Conservation (phyloP, 192 early-diverging fungal genomes). For the Bifiguratus adelaidae region DNA sequence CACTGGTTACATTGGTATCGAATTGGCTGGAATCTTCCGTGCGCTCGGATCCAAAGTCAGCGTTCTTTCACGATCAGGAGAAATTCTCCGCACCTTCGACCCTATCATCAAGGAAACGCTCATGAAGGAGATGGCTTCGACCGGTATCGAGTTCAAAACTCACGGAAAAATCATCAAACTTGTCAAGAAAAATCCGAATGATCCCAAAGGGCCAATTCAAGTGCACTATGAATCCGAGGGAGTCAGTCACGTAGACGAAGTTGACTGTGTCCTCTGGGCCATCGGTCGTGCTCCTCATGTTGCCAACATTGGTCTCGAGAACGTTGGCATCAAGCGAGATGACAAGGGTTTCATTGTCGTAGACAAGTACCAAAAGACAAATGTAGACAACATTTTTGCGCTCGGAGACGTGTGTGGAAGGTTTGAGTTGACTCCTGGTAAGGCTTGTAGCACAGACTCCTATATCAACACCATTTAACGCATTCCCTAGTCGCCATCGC, state of each 20-base stretch:
- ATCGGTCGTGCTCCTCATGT: conserved; percentile 77
- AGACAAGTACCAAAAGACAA: conserved; percentile 86
- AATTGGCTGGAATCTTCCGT: conserved; percentile 89
- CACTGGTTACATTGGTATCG: conserved; percentile 94
- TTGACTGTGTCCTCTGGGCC: conserved; percentile 87
- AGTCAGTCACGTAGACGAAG: conserved; percentile 37
- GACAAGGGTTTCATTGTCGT: conserved; percentile 63
- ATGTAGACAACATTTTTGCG: conserved; percentile 59
- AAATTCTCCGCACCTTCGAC: conserved; percentile 86
- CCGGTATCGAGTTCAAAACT: conserved; percentile 75
- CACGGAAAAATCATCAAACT: conserved; percentile 45
- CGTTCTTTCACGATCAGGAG: conserved; percentile 74
- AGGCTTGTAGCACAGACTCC: neutral
- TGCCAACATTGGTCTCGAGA: conserved; percentile 57
- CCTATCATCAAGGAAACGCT: conserved; percentile 67
- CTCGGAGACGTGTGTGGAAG: conserved; percentile 92
- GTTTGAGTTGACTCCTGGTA: conserved; percentile 85
- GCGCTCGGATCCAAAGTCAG: conserved; percentile 78
- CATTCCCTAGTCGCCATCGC: conserved; percentile 75
- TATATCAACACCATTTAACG: neutral
- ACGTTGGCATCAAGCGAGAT: conserved; percentile 48
- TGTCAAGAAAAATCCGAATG: conserved; percentile 28
- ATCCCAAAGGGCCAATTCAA: conserved; percentile 38
- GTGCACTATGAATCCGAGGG: conserved; percentile 29
- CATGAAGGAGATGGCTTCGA: conserved; percentile 59